Conservation (phyloP, 306 rosid genomes). For the Quercus agrifolia region DNA sequence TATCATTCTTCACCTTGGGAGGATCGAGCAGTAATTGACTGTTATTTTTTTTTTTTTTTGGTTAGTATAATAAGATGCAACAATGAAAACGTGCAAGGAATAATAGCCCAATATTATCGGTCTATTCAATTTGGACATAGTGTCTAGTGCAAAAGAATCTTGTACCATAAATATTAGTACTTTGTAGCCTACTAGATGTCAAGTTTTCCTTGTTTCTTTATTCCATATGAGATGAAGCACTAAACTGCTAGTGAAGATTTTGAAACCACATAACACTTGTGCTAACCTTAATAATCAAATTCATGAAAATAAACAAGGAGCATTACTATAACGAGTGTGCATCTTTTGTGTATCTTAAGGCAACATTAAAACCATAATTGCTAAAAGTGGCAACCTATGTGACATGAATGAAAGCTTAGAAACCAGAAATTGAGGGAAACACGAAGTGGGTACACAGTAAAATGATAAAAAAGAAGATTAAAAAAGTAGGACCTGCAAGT, state of each 20-base stretch:
- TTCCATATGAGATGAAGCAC: not conserved
- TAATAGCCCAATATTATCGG: not conserved
- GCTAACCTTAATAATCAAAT: not conserved
- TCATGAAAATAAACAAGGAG: not conserved
- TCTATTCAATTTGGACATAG: not conserved
- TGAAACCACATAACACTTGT: not conserved
- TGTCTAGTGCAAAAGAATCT: not conserved
- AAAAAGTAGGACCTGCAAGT: constrained; percentile 42
- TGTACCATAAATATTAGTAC: not conserved
- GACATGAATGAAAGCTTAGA: not conserved
- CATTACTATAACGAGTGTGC: not conserved
- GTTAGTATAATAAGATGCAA: too few species aligned
- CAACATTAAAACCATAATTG: not conserved
- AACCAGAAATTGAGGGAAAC: not conserved
- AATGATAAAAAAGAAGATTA: not conserved
- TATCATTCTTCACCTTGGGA: not conserved
- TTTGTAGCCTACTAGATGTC: not conserved
- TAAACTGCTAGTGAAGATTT: not conserved
- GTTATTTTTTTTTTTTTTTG: too few species aligned
- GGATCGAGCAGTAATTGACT: not conserved
- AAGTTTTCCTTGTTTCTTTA: not conserved
- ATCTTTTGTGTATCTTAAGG: not conserved
- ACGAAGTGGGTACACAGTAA: not conserved
- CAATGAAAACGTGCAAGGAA: too few species aligned
- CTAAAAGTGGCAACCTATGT: not conserved